Base-by-base conservation (phyloP, 208 protist genomes). In the Acanthamoeba castellanii region DNA sequence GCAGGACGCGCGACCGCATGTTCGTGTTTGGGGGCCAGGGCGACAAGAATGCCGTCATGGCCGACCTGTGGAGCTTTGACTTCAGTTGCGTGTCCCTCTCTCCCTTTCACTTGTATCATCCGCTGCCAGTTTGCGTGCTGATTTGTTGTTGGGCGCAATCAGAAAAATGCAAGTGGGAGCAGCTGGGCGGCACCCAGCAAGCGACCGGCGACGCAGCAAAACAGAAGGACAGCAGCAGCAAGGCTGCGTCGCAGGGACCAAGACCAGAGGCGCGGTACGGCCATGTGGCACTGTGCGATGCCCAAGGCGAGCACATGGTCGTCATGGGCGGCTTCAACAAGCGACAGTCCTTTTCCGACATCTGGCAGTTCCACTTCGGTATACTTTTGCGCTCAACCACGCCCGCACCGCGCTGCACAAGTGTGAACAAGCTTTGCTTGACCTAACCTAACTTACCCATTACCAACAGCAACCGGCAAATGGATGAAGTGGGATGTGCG, bases 341-440 rank as follows among this genome's bases (percentile, higher is more conserved):
- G 18, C 32, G 55, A 1, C 4, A 16, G 14, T 0, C 74, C 74
- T 52, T 55, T 20, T 2, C 34, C 8, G 74, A 82, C 22, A 16
- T 82, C 74, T 82, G 74, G 74, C 74, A 82, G 37, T 82, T 82
- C 74, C 74, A 82, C 37, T 82, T 82, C 30, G 74, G 74, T 82
- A 50, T 13, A 13, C 45, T 14, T 57, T 57, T 57, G 52, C 50
- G 50, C 50, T 11, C 50, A 0, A 11, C 6, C 64, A 27, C 27
- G 4, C 27, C 14, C 18, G 64, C 64, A 34, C 4, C 2, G 20
- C 3, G 25, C 32, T 14, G 11, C 66, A 20, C 32, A n/a, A 30
- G 66, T 74, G 66, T 72, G 25, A 47, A 47, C 42, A 47, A 42
- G n/a, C n/a, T n/a, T 37, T 37, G 37, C 37, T 37, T 47, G 42